Conservation (phyloP, 495 filamentous ascomycete species). For the Xylaria venustula region DNA sequence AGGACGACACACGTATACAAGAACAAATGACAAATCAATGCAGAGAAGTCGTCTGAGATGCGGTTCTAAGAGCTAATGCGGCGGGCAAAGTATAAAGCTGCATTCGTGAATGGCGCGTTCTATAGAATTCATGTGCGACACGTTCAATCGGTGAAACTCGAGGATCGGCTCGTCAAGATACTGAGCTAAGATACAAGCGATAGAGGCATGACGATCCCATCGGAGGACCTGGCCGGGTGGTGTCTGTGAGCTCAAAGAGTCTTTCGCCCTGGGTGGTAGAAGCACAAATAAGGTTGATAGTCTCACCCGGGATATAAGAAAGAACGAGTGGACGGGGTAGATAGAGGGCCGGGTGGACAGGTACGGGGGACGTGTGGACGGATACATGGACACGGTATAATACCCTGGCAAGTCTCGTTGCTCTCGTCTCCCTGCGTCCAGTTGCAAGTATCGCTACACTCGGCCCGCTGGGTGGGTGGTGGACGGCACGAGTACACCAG, state of each 20-base stretch:
- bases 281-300: slow-evolving; percentile 11
- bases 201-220: slow-evolving; percentile 4
- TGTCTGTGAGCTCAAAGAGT: not conserved
- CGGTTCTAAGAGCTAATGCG: not conserved
- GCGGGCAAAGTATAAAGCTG: not conserved
- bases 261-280: not conserved
- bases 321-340: slow-evolving; percentile 12
- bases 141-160: not conserved
- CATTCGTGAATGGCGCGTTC: not conserved
- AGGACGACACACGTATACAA: not conserved
- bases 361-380: slow-evolving; percentile 12
- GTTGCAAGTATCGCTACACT: not conserved
- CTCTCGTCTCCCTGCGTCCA: not conserved
- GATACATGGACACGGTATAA: slow-evolving; percentile 1
- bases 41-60: not conserved
- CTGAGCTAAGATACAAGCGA: not conserved
- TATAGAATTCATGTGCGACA: not conserved
- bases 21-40: not conserved
- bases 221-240: not conserved
- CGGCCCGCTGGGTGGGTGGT: not conserved
- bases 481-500: slow-evolving; percentile 3
- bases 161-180: not conserved
- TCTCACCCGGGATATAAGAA: slow-evolving; percentile 15
- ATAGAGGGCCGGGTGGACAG: slow-evolving; percentile 8
- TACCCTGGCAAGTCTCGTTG: not conserved